Conservation (phyloP, 208 protist genomes). For the Leishmania gerbilli region DNA sequence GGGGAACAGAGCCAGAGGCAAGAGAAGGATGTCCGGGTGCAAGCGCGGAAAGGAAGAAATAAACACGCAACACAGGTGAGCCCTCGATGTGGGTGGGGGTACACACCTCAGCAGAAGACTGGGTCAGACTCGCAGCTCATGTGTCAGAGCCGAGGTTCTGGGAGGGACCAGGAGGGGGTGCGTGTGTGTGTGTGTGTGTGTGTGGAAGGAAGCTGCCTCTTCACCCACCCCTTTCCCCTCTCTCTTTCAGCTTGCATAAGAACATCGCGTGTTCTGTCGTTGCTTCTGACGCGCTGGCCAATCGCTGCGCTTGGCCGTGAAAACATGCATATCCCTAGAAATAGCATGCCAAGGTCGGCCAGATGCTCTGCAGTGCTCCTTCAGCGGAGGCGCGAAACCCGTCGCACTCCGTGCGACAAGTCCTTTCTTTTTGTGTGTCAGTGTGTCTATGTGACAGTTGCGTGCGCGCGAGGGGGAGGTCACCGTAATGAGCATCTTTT, state of each 20-base stretch:
- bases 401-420: not conserved
- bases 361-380: not conserved
- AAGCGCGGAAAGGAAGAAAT: no score
- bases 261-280: not conserved
- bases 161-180: not conserved
- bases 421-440: no score
- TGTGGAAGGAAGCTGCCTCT: no score
- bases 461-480: no score
- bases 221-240: not conserved
- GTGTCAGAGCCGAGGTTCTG: not conserved
- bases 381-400: not conserved
- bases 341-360: not conserved
- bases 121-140: not conserved
- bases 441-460: no score
- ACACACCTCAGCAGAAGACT: not conserved
- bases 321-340: not conserved
- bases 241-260: not conserved
- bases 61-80: not conserved
- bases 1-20: not conserved
- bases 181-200: no score
- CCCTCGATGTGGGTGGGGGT: not conserved
- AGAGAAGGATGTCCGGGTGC: not conserved
- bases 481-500: no score
- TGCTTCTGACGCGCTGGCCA: not conserved
- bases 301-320: not conserved